Evolutionary conservation across 2,329 filamentous ascomycete genomes (phyloP), one percentile per base, ranked within the genome.

Genomic region (Penicillium aurantiogriseum): DNA sequence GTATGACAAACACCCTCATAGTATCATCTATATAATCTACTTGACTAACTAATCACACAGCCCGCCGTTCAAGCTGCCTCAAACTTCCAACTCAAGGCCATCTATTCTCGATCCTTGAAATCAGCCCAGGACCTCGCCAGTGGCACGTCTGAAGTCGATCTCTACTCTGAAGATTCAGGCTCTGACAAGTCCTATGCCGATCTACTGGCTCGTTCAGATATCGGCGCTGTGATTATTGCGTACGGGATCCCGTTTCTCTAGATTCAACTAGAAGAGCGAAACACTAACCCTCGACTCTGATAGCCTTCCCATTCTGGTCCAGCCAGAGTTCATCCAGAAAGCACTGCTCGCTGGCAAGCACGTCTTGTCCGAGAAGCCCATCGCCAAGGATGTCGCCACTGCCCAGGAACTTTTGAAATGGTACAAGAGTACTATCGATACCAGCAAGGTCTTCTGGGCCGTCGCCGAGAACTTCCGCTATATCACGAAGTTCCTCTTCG

Each of bases 391-490:
- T 64, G 66, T 85, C 5, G 70, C 74, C 1, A 79, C 80, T 0
- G 84, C 82, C 0, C 70, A 71, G 5, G 77, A 80, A 19, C 74
- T 86, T 39, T 62, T 85, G 31, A 56, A 76, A 17, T 84, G 81
- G 79, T 84, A 84, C 63, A 63, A 74, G 10, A 63, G 69, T 36
- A 77, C 77, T 51, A 75, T 79, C 19, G 72, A 76, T 53, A 65
- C 68, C 7, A 69, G 62, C 50, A 75, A 74, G 51, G 64, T 73
- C 5, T 75, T 74, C 29, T 81, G 79, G 74, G 74, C 71, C 19
- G 76, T 86, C 2, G 84, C 82, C 2, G 84, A 86, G 70, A 85
- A 86, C 68, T 83, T 79, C 69, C 79, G 84, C 47, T 85, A 80
- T 67, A 69, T 82, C 52, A 74, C 72, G 27, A 79, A 78, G 33